Evolutionary conservation across 208 protist genomes (phyloP).

Genomic region (Acanthamoeba sp.): DNA sequence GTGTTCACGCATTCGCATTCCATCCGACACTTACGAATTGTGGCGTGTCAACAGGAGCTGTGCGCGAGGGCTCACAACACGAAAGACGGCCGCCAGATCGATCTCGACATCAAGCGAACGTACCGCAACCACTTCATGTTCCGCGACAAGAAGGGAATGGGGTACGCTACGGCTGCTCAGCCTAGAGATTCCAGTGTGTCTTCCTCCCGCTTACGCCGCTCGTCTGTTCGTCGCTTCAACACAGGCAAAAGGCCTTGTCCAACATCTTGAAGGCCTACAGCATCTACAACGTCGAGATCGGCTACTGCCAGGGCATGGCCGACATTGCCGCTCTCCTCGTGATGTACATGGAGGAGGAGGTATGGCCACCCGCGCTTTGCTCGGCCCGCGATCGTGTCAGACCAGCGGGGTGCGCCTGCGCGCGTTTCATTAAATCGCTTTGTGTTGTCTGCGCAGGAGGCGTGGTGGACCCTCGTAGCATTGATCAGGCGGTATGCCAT

Average conservation of each 20-base stretch:
- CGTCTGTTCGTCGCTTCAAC: background rate
- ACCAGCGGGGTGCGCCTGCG: too few relatives aligned
- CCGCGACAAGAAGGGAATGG: slow-evolving; percentile 16
- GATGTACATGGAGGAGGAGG: slow-evolving; percentile 72
- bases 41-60: background rate
- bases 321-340: slow-evolving; percentile 68
- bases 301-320: slow-evolving; percentile 80
- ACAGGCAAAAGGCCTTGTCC: slow-evolving; percentile 18
- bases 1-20: too few relatives aligned
- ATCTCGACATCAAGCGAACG: slow-evolving; percentile 26
- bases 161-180: too few relatives aligned
- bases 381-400: background rate
- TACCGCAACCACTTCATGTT: slow-evolving; percentile 54
- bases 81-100: background rate
- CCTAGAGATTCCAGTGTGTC: too few relatives aligned
- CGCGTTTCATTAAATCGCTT: background rate
- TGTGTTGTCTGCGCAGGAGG: background rate
- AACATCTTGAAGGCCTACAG: slow-evolving; percentile 73
- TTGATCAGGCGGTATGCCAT: background rate
- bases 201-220: background rate
- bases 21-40: too few relatives aligned
- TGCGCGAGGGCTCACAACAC: background rate
- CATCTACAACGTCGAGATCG: slow-evolving; percentile 66
- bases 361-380: background rate
- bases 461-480: background rate